Conservation (phyloP, 2,329 filamentous ascomycete genomes). For the Phialophora expanda region DNA sequence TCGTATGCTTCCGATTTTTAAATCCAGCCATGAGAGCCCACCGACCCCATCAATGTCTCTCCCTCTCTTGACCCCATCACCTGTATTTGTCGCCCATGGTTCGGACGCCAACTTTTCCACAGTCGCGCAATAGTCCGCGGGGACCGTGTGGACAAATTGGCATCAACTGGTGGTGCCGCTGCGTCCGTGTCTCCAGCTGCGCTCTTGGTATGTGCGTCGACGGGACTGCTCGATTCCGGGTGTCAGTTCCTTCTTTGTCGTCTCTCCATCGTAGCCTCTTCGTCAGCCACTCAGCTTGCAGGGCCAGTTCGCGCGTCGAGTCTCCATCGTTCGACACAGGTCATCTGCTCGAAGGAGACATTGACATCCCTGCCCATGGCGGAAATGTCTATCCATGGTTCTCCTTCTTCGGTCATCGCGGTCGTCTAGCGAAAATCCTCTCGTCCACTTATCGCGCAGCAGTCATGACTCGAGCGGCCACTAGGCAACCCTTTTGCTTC, state of each 20-base stretch:
- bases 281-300: conserved; percentile 23
- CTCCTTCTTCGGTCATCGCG: conserved; percentile 10
- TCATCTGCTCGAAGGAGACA: conserved; percentile 15
- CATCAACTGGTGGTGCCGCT: background rate
- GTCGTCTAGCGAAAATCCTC: conserved; percentile 2
- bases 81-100: background rate
- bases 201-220: background rate
- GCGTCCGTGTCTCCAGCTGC: background rate
- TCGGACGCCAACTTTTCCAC: background rate
- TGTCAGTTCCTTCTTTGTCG: background rate
- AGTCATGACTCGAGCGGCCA: conserved; percentile 1
- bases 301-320: conserved; percentile 3
- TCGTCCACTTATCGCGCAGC: conserved; percentile 15
- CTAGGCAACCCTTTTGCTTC: conserved; percentile 17
- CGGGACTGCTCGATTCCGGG: background rate
- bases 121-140: background rate
- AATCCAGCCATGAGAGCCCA: conserved; percentile 1
- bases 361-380: conserved; percentile 23
- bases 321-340: conserved; percentile 15
- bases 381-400: conserved; percentile 31
- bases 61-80: background rate
- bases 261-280: conserved; percentile 5
- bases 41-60: background rate
- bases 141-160: background rate
- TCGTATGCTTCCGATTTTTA: background rate